A percentile compares a stretch with the other conserved stretches of the same genome.
Conservation (phyloP, 2,329 filamentous ascomycete species). For the Hypoxylon sp. region DNA sequence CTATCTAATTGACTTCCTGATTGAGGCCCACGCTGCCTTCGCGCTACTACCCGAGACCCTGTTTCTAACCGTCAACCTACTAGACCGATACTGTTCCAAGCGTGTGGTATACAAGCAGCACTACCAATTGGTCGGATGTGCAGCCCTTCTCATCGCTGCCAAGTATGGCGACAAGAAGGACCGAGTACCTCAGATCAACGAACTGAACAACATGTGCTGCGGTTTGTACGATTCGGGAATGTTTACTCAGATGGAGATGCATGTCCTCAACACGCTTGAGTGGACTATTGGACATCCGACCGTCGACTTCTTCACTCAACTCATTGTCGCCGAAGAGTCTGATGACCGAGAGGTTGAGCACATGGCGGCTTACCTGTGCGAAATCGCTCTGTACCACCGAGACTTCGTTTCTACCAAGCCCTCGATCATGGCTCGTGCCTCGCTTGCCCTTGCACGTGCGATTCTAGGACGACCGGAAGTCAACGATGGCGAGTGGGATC, state of each 20-base stretch:
- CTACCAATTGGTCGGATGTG: slow-evolving; percentile 97
- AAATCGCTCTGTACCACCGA: slow-evolving; percentile 94
- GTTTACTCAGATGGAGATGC: slow-evolving; percentile 99
- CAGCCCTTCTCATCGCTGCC: slow-evolving; percentile 92
- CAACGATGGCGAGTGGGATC: slow-evolving; percentile 79
- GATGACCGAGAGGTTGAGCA: slow-evolving; percentile 89
- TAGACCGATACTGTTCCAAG: slow-evolving; percentile 97
- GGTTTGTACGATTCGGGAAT: slow-evolving; percentile 98
- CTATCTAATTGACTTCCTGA: slow-evolving; percentile 96
- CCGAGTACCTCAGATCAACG: slow-evolving; percentile 94
- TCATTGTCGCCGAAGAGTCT: slow-evolving; percentile 81
- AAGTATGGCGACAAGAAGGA: slow-evolving; percentile 99
- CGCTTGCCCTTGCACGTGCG: slow-evolving; percentile 84
- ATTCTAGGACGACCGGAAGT: slow-evolving; percentile 83
- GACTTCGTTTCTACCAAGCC: slow-evolving; percentile 95
- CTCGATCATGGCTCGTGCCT: slow-evolving; percentile 88
- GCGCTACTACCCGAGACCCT: slow-evolving; percentile 92
- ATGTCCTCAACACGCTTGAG: slow-evolving; percentile 95
- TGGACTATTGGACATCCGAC: slow-evolving; percentile 97
- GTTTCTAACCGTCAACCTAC: slow-evolving; percentile 94
- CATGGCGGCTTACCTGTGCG: slow-evolving; percentile 92
- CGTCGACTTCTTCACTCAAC: slow-evolving; percentile 90
- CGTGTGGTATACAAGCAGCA: slow-evolving; percentile 99
- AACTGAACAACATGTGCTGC: slow-evolving; percentile 99
- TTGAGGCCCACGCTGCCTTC: slow-evolving; percentile 96